Evolutionary conservation across 345 rosid genomes (phyloP), one percentile per base, ranked within the genome.

Genomic region (Acer saccharum): DNA sequence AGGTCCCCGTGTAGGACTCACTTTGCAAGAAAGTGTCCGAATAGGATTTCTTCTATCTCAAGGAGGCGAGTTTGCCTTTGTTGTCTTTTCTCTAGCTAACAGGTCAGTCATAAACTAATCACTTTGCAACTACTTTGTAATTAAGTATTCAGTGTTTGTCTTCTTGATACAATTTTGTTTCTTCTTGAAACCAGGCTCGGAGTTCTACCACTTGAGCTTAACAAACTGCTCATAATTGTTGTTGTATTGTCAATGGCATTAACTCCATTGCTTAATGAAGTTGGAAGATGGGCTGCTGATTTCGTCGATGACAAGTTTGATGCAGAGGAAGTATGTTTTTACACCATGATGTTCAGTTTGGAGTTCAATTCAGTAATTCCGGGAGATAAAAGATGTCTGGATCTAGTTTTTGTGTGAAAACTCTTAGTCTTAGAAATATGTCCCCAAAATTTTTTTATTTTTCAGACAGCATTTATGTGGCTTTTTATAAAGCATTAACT

Each of bases 41-140:
- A 81, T 93, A 21, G 98, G 99, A 32, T 87, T 95, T 78, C 94
- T 95, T 81, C 88, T 93, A 58, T 95, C 99, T 29, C 99, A 95
- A 81, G 99, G 99, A 86, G 99, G 99, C 48, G 98, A 95, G 84
- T 95, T 95, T 71, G 99, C 92, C 44, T 95, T 95, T 48, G 98
- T 95, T 44, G 99, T 95, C 20, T 95, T 95, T 80, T 93, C 98
- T 82, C 83, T 95, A 60, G 98, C 99, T 65, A 95, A 95, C 91
- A 87, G 97, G 99, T 93, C 58, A 9, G 84, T 75, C 65, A 21
- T 27, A 46, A 39, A 65, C 35, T 80, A 29, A 52, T 71, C 35
- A 27, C 10, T 73, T 17, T 69, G 70, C 73, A 76, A 43, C 72
- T 80, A 78, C 74, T 60, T 23, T 54, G 18, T 72, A 58, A 70